Percentiles rank a stretch among this genome's conserved stretches.
Evolutionary conservation across 2,329 filamentous ascomycete species (phyloP).

Genomic region (Calonectria naviculata): DNA sequence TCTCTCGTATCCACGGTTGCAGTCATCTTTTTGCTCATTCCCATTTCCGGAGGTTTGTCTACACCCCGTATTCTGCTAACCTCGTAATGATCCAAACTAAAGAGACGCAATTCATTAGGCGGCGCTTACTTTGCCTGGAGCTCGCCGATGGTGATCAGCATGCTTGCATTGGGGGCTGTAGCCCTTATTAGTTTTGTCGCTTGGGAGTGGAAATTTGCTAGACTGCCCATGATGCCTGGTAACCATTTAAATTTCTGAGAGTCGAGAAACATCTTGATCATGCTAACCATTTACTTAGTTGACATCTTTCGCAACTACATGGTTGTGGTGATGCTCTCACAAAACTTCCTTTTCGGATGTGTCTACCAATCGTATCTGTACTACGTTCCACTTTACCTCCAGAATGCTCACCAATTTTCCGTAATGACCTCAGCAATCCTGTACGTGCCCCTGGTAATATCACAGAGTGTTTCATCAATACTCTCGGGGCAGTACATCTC

Average conservation of each 20-base stretch:
- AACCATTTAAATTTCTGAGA: background rate
- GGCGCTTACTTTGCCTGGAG: slow-evolving; percentile 62
- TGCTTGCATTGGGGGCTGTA: slow-evolving; percentile 75
- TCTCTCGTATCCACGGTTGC: slow-evolving; percentile 64
- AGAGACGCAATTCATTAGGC: slow-evolving; percentile 18
- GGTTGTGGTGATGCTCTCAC: slow-evolving; percentile 64
- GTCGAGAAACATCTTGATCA: background rate
- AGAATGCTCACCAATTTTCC: slow-evolving; percentile 59
- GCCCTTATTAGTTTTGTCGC: slow-evolving; percentile 72
- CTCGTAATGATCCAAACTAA: background rate
- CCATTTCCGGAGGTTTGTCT: slow-evolving; percentile 65
- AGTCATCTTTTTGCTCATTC: slow-evolving; percentile 71
- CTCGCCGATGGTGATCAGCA: slow-evolving; percentile 76
- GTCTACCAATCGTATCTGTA: slow-evolving; percentile 70
- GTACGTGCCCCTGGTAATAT: slow-evolving; percentile 59
- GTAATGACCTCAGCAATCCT: slow-evolving; percentile 61
- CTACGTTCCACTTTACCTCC: slow-evolving; percentile 71
- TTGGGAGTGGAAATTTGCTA: slow-evolving; percentile 77
- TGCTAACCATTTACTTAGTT: slow-evolving; percentile 42
- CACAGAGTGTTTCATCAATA: slow-evolving; percentile 58
- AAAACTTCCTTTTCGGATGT: slow-evolving; percentile 70
- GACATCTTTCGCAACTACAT: slow-evolving; percentile 65
- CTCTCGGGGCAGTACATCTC: slow-evolving; percentile 69
- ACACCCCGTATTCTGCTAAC: background rate
- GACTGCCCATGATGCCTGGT: slow-evolving; percentile 78